Conservation (phyloP, 768 basidiomycete genomes). For the Leucogyrophana mollusca region DNA sequence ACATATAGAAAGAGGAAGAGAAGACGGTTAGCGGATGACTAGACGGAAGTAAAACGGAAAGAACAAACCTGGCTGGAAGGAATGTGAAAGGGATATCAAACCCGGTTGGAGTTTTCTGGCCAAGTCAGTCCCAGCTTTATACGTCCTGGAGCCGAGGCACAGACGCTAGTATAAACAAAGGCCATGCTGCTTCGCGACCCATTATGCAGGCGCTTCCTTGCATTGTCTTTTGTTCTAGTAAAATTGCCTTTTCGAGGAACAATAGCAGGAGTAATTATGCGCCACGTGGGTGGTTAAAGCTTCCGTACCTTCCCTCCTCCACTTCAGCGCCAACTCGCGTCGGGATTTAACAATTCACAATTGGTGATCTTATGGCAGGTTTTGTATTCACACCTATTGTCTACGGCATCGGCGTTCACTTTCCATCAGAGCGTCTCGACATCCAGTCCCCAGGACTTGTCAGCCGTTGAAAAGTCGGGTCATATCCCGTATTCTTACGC, state of each 20-base stretch:
- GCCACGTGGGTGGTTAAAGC: not conserved
- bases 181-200: constrained; percentile 12
- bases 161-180: constrained; percentile 8
- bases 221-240: not conserved
- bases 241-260: constrained; percentile 26
- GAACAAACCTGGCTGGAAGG: constrained; percentile 28
- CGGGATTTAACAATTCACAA: not conserved
- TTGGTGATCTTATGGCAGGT: constrained; percentile 5
- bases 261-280: constrained; percentile 19
- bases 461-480: too few relatives aligned
- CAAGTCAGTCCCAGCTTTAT: constrained; percentile 20
- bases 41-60: not conserved
- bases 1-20: not conserved
- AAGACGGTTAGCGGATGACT: constrained; percentile 11
- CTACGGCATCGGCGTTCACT: not conserved
- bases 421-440: not conserved
- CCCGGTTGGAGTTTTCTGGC: constrained; percentile 20
- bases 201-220: too few relatives aligned
- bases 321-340: not conserved
- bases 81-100: constrained; percentile 25
- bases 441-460: too few relatives aligned
- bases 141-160: constrained; percentile 6
- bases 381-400: constrained; percentile 17
- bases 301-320: not conserved
- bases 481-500: too few relatives aligned